These are phyloP conservation scores for Saccharomyces hybrid DNA, from an alignment of 1,139 yeast genomes.

Conservation along the genomic window DNA sequence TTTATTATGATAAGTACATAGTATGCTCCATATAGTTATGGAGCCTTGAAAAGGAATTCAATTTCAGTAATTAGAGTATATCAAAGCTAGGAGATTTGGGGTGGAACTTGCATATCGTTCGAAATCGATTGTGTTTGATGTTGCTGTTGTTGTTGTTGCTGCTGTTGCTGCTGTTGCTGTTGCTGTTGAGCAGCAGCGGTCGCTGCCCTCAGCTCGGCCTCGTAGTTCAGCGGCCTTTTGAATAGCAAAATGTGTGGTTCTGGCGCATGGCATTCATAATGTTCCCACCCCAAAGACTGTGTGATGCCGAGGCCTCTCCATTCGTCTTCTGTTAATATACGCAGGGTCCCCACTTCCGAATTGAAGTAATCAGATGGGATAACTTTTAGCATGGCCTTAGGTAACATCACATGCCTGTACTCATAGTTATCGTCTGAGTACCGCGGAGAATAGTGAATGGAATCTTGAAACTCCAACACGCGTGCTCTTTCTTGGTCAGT, in stretches of 20 bases:
- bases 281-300: constrained; percentile 96
- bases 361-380: constrained; percentile 96
- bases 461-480: constrained; percentile 84
- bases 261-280: constrained; percentile 96
- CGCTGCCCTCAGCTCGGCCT: constrained; percentile 29
- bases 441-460: constrained; percentile 89
- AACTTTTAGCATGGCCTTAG: constrained; percentile 89
- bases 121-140: constrained; percentile 3
- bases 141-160: constrained; percentile 12
- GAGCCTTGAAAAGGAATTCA: not conserved
- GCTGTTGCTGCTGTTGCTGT: constrained; percentile 19
- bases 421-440: constrained; percentile 88
- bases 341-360: constrained; percentile 88
- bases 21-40: not conserved
- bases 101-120: not conserved
- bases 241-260: constrained; percentile 95
- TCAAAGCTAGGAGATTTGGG: not conserved
- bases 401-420: constrained; percentile 92
- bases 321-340: constrained; percentile 88
- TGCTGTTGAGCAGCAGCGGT: constrained; percentile 24
- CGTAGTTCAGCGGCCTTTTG: constrained; percentile 50
- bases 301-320: constrained; percentile 99
- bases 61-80: not conserved
- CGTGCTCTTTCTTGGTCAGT: constrained; percentile 80
- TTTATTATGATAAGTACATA: not conserved